phyloP scores from a whole-genome alignment of 2,329 filamentous ascomycete species.

The Alternaria longipes region DNA sequence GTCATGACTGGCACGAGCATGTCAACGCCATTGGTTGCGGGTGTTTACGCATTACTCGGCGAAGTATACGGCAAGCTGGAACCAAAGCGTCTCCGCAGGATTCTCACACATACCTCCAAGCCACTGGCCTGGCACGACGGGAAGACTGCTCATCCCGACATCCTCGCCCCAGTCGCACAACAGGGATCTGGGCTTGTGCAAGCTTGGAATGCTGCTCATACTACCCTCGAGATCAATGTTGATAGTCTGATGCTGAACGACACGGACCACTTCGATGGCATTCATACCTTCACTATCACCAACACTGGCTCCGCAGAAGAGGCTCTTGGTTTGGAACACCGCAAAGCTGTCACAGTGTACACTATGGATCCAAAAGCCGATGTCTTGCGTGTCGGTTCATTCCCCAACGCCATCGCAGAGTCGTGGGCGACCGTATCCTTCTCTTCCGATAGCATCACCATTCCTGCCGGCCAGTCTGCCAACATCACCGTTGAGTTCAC shows the following conservation, averaged over 20 bases:
- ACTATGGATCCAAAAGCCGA: conserved; percentile 14
- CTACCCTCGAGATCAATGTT: conserved; percentile 21
- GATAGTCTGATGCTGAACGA: conserved; percentile 32
- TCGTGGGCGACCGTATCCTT: conserved; percentile 23
- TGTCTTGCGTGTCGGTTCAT: conserved; percentile 3
- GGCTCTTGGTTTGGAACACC: conserved; percentile 12
- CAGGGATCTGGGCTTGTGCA: conserved; percentile 35
- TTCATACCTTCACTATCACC: conserved; percentile 31
- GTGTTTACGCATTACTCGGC: conserved; percentile 26
- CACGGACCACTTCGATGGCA: conserved; percentile 35
- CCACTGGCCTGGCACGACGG: conserved; percentile 28
- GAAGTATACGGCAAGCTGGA: conserved; percentile 30
- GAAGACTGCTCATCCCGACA: conserved; percentile 7
- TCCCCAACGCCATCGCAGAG: conserved; percentile 17
- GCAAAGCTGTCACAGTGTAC: conserved; percentile 30
- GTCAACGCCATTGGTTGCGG: conserved; percentile 41
- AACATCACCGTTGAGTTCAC: background rate
- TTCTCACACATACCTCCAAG: conserved; percentile 28
- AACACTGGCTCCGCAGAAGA: conserved; percentile 17
- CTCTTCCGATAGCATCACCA: conserved; percentile 25
- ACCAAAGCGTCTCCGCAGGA: conserved; percentile 18
- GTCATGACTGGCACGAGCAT: conserved; percentile 68
- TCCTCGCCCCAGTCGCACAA: conserved; percentile 31
- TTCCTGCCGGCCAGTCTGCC: conserved; percentile 20
- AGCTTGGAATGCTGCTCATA: conserved; percentile 27